Percentiles rank a stretch among this genome's conserved stretches.
phyloP scores from a whole-genome alignment of 2,329 filamentous ascomycete species.

The Fusarium udum region DNA sequence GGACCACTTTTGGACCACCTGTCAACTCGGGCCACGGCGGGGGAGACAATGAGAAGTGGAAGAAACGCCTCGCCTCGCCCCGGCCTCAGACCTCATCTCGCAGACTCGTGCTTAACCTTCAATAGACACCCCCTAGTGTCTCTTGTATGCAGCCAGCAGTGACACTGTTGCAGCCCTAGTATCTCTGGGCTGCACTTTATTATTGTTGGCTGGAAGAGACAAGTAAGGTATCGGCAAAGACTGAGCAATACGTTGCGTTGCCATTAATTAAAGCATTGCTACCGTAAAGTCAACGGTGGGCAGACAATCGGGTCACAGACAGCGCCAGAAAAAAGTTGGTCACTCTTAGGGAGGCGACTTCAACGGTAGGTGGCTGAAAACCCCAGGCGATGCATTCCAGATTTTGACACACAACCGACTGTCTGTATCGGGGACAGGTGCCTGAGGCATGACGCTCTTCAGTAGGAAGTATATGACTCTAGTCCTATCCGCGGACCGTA shows the following conservation, averaged over 20 bases:
- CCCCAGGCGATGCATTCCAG: slow-evolving; percentile 25
- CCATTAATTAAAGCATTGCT: slow-evolving; percentile 23
- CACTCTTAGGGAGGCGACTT: slow-evolving; percentile 19
- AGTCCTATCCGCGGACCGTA: slow-evolving; percentile 14
- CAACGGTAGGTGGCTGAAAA: slow-evolving; percentile 17
- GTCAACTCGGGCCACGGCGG: slow-evolving; percentile 44
- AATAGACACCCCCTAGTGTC: slow-evolving; percentile 36
- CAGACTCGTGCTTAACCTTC: slow-evolving; percentile 23
- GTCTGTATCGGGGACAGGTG: slow-evolving; percentile 4
- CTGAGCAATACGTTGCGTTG: neutral
- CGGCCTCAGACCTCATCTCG: slow-evolving; percentile 29
- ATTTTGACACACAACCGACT: slow-evolving; percentile 22
- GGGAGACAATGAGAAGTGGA: slow-evolving; percentile 26
- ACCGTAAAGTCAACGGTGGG: slow-evolving; percentile 20
- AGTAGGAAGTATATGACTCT: slow-evolving; percentile 14
- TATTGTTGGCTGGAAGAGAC: slow-evolving; percentile 30
- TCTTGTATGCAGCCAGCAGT: slow-evolving; percentile 21
- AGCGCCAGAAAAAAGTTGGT: slow-evolving; percentile 22
- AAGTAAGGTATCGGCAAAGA: slow-evolving; percentile 10
- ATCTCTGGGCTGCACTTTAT: slow-evolving; percentile 18
- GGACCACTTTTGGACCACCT: slow-evolving; percentile 41
- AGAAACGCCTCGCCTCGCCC: slow-evolving; percentile 41
- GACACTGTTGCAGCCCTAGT: slow-evolving; percentile 31
- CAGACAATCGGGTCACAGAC: slow-evolving; percentile 31
- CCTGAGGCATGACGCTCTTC: neutral